Evolutionary conservation across 2,329 filamentous ascomycete species (phyloP), one percentile per base, ranked within the genome.

Genomic region (Cercospora sojina): DNA sequence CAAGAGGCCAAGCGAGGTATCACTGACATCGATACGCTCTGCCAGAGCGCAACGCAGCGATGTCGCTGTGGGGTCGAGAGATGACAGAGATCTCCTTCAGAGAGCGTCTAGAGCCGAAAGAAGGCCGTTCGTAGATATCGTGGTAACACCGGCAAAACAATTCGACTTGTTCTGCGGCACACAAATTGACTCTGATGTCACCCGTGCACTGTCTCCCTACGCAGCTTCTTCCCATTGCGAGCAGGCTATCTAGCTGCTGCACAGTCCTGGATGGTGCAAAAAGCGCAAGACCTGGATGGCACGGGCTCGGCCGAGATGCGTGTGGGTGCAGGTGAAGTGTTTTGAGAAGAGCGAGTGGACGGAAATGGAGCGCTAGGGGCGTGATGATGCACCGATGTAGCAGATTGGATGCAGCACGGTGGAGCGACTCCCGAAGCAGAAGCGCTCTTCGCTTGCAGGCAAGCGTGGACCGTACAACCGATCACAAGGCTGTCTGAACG

Each of bases 321-420:
- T 13, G 59, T 38, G 59, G 53, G 25, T 57, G 32, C 51, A 16
- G 25, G n/a, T 31, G 64, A 57, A 20, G 51, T 62, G 31, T 38
- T 55, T 62, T 10, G 64, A 38, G 59, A 41, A 38, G 12, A 35
- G 41, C 18, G 64, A 62, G 59, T 62, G 64, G 58, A 61, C 16
- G 49, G 25, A 49, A 23, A 25, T 29, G 18, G 20, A 35, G 51
- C 64, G 64, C 64, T 58, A 65, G 55, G 49, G 12, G 25, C 49
- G 57, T 25, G 35, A 62, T 62, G 58, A 62, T 47, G 49, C 62
- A 31, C 23, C 38, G 58, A 62, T 47, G 49, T 65, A 31, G 31
- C 38, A 31, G 57, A 56, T 51, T 51, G 47, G 47, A 27, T 51
- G 47, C 47, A 51, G 47, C 23, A 51, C 47, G 47, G 57, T 31